A percentile compares a stretch with the other conserved stretches of the same genome.
These are phyloP conservation scores for Podaxis sp. DNA, from an alignment of 768 basidiomycete genomes.

Conservation along the genomic window DNA sequence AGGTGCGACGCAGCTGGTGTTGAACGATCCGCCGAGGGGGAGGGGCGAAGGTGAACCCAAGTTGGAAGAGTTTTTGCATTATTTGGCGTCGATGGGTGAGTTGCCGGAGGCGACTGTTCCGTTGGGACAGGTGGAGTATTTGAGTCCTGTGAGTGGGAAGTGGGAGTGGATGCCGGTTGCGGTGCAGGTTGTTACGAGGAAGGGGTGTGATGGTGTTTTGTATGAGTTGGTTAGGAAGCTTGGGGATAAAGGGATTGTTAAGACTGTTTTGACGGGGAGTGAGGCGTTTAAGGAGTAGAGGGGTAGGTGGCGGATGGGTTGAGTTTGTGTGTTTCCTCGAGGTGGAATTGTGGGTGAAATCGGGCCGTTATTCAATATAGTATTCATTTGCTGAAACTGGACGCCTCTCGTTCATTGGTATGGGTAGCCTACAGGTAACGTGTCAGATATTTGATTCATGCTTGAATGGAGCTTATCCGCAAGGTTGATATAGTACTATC, in stretches of 20 bases:
- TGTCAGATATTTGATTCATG: too few species aligned
- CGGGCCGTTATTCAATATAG: too few species aligned
- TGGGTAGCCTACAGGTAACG: too few species aligned
- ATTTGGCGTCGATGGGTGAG: constrained; percentile 32
- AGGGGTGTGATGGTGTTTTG: constrained; percentile 32
- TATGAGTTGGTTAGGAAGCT: constrained; percentile 26
- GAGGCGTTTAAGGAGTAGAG: constrained; percentile 1
- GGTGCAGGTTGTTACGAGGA: constrained; percentile 29
- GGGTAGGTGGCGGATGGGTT: too few species aligned
- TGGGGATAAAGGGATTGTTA: constrained; percentile 22
- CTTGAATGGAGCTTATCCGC: too few species aligned
- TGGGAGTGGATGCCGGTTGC: constrained; percentile 32
- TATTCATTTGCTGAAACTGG: too few species aligned
- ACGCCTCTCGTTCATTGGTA: too few species aligned
- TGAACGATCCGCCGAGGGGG: constrained; percentile 15
- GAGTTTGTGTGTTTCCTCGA: too few species aligned
- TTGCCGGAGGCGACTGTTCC: constrained; percentile 33
- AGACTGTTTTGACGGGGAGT: constrained; percentile 20
- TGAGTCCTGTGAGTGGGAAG: constrained; percentile 25
- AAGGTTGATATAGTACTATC: too few species aligned
- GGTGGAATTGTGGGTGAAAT: too few species aligned
- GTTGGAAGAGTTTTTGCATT: constrained; percentile 26
- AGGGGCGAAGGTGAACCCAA: constrained; percentile 11
- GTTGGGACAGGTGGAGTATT: constrained; percentile 31
- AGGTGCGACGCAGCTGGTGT: constrained; percentile 24